Percentiles rank a stretch among this genome's conserved stretches.
phyloP scores from a whole-genome alignment of 2,329 filamentous ascomycete species.

The Verticillium albo-atrum region DNA sequence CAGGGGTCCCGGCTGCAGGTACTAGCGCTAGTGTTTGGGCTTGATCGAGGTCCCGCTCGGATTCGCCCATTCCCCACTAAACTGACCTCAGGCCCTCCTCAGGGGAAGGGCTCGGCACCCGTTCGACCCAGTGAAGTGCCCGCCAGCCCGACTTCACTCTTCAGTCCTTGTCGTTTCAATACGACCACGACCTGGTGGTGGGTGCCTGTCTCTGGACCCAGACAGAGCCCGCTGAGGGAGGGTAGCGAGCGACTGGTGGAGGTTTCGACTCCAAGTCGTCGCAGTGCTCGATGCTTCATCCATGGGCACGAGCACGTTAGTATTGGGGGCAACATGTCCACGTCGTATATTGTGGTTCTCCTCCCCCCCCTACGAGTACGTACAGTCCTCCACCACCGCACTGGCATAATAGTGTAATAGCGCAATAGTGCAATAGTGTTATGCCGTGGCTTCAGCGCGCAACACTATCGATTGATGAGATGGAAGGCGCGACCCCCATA shows the following conservation, averaged over 20 bases:
- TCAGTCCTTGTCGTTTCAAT: background rate
- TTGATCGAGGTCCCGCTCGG: constrained; percentile 3
- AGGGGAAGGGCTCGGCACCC: background rate
- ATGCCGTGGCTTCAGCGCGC: background rate
- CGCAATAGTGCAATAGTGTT: background rate
- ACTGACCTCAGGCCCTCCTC: background rate
- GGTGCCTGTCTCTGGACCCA: too few species aligned
- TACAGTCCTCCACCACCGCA: too few species aligned
- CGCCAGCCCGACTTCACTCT: background rate
- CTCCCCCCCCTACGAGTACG: too few species aligned
- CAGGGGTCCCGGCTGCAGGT: constrained; percentile 2
- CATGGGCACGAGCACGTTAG: too few species aligned
- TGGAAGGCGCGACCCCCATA: background rate
- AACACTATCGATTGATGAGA: background rate
- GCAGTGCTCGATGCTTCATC: too few species aligned
- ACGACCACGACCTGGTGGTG: background rate
- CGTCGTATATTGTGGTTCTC: too few species aligned
- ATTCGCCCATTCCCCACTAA: background rate
- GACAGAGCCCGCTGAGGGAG: too few species aligned
- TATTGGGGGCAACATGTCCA: too few species aligned
- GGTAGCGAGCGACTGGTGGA: too few species aligned
- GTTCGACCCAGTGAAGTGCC: background rate
- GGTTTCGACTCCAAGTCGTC: too few species aligned
- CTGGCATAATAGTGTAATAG: too few species aligned
- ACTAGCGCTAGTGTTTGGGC: constrained; percentile 16